Base-by-base conservation (phyloP, 73 alveolate genomes). In the Paramecium tetraurelia region DNA sequence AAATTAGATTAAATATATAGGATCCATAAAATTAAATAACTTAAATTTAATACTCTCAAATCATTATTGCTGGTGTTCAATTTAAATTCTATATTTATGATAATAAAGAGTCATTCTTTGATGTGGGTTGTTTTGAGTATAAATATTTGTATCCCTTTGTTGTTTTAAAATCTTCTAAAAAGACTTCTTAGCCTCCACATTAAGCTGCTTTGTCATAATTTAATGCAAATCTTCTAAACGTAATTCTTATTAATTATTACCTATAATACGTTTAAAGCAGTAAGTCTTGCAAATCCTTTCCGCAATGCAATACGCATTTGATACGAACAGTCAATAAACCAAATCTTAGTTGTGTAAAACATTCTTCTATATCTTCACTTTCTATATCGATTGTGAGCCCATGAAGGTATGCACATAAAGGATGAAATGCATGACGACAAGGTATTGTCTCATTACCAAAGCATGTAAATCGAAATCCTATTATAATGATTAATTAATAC, bases 51-150 rank as follows among this genome's bases (percentile, higher is more conserved):
- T 63, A 63, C 50, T 63, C 44, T 63, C 50, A 27, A 40, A 63
- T 63, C 84, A 63, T 63, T 2, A 50, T 11, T 27, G 44, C 7
- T 63, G 16, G 31, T 12, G 22, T 20, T 63, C 83, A 40, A 63
- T 63, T 63, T 63, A 29, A 18, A 63, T 63, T 63, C 22, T 63
- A 63, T 21, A 63, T 21, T 63, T 63, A 63, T 63, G 83, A 24
- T 70, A 35, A 71, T 71, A 80, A 43, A 80, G 69, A 20, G 90
- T 80, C 90, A 80, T 80, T 80, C 90, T 80, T 80, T 36, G 90
- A 43, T 44, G 43, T 22, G 4, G 90, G 90, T 46, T 40, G 50
- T 41, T 80, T 80, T 21, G 75, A 20, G 5, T 24, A 10, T 63
- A 80, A 80, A 80, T 80, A 80, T 80, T 63, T 80, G 50, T 44